Evolutionary conservation across 2,329 filamentous ascomycete species (phyloP), one percentile per base, ranked within the genome.

Genomic region (Fusarium torulosum): DNA sequence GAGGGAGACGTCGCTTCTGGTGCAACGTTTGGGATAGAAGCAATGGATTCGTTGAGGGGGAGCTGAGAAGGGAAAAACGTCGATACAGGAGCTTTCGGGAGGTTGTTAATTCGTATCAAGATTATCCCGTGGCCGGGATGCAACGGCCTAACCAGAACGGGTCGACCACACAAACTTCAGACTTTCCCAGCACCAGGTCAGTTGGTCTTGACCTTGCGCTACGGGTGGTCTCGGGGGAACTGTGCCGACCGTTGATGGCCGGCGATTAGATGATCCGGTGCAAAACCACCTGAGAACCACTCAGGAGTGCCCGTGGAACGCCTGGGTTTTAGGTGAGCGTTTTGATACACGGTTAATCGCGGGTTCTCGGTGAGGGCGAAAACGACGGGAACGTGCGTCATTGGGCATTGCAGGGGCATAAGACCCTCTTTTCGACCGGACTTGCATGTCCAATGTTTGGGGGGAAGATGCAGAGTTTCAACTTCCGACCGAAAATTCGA

Each of bases 81-180:
- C 60, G 59, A 71, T 73, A 68, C 68, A 72, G 63, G 63, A 67
- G 70, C 65, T 69, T 69, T 71, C 49, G 68, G 70, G 67, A 65
- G 70, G 67, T 69, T 10, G 27, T 29, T 29, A 29, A 29, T 29
- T 73, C 72, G 72, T 73, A 73, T 69, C 70, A 73, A 74, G 70
- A 74, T 74, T 74, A 70, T 74, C 72, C 72, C 72, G 72, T 73
- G 72, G 63, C 67, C 67, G 63, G 66, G 66, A 67, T 69, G 20
- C 54, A 59, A 63, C 53, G 66, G 62, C 55, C 66, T 74, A 74
- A 66, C 71, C 72, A 45, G 62, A 73, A 71, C 23, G 53, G 71
- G 63, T 54, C 42, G 50, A 69, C 44, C 61, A 54, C 64, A 54
- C 56, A 53, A 56, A 55, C 61, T 66, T 37, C 54, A 47, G 35